Evolutionary conservation across 2,329 filamentous ascomycete genomes (phyloP), one percentile per base, ranked within the genome.

Genomic region (Kalmusia sp.): DNA sequence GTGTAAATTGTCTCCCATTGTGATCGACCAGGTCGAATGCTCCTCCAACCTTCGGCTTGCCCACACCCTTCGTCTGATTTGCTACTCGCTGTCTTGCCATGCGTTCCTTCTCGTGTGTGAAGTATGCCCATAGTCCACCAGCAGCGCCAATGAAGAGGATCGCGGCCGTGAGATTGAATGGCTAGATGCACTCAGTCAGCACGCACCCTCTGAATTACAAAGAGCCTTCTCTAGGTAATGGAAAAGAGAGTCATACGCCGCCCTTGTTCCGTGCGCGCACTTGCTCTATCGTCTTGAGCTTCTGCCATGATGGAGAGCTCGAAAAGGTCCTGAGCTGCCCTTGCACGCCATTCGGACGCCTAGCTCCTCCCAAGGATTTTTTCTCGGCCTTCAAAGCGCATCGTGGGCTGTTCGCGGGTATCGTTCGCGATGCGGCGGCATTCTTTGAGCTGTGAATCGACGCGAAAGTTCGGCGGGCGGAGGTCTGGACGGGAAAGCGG

Each of bases 161-260:
- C 15, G 92, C 93, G 27, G 93, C 89, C 77, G 92, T 93, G 86
- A 91, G 93, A 49, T 93, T 96, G 80, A 99, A 98, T 25, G 95
- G 95, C 88, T 92, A 59, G 30, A 25, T 8, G 28, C 3, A n/a
- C 4, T 38, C 44, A 59, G 57, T 60, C 37, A 63, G 52, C 39
- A 56, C 28, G 19, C 12, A 21, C 25, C 8, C 9, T 15, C 34
- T 21, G 15, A 17, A 6, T 31, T 22, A 33, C 34, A 11, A 15
- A 19, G 15, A 38, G 15, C 5, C 8, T 12, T 15, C 5, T 33
- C 25, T 11, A 22, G 34, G 30, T 31, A 25, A 34, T 39, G 24
- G 11, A 47, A 21, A 21, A 25, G 19, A 24, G 34, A 27, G 28
- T 25, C 68, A 14, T 71, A 72, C 70, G 46, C 71, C 71, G 35